Evolutionary conservation across 768 basidiomycete genomes (phyloP), one percentile per base, ranked within the genome.

Genomic region (Trametes elegans): DNA sequence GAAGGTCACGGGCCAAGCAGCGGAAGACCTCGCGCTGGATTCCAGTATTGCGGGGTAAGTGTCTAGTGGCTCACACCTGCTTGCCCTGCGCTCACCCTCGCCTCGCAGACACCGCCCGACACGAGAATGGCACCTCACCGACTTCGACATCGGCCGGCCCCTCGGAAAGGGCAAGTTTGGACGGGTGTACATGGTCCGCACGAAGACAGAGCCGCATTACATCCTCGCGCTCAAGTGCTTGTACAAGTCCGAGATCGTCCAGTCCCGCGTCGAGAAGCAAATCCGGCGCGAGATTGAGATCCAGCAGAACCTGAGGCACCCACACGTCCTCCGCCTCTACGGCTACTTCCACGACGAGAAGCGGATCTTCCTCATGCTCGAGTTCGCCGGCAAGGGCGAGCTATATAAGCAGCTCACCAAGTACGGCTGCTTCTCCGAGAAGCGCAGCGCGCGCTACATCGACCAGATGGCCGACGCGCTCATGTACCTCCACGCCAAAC

Each of bases 81-180:
- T 28, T 42, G 7, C 9, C 26, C 36, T 49, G 14, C 19, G 21
- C 39, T 61, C 34, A 52, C n/a, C 52, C 21, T 55, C 47, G 34
- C 10, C 59, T 60, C 24, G 36, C 43, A 89, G 88, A 52, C 77
- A 75, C 58, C 79, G 74, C 32, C 91, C 90, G 18, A 93, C 91
- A 0, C 82, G 85, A 18, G 90, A 93, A 64, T 93, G 94, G 88
- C 84, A 81, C 27, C 76, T 98, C 4, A 81, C 83, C 55, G 80
- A 85, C 49, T 97, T 99, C 63, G 93, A 97, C 59, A 96, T 98
- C 65, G 96, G 97, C 16, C 84, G 93, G 10, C 93, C 94, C 3
- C 79, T 99, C 1, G 97, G 97, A n/a, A 98, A 98, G 70, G 97
- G 97, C 41, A 98, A 98, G 75, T 99, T 98, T 63, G 97, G 97